Percentiles rank a stretch among this genome's conserved stretches.
phyloP scores from a whole-genome alignment of 257 asterid genomes.

The Nicotiana attenuata region DNA sequence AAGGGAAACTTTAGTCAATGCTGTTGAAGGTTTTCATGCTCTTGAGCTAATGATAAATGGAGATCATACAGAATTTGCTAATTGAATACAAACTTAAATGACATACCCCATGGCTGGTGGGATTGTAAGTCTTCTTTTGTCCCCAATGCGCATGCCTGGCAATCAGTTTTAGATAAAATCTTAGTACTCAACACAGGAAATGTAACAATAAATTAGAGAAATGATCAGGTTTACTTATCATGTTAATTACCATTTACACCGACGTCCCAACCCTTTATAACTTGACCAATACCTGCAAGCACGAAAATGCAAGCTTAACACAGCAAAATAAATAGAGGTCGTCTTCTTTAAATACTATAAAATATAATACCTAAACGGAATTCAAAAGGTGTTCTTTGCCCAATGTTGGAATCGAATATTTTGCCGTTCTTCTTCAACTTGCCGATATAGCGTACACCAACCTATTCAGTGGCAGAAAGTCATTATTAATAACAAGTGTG shows the following conservation, averaged over 20 bases:
- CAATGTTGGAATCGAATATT: slow-evolving; percentile 69
- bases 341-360: background rate
- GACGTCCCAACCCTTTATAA: slow-evolving; percentile 97
- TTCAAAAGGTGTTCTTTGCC: slow-evolving; percentile 61
- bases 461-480: slow-evolving; percentile 36
- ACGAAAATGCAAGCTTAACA: slow-evolving; percentile 3
- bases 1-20: background rate
- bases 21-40: background rate
- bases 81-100: background rate
- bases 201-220: background rate
- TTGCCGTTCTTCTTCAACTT: slow-evolving; percentile 72
- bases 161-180: slow-evolving; percentile 11
- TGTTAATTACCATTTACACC: slow-evolving; percentile 73
- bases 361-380: slow-evolving; percentile 71
- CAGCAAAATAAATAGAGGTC: slow-evolving; percentile 3
- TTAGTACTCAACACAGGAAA: slow-evolving; percentile 1
- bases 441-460: slow-evolving; percentile 68
- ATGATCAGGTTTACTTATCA: background rate
- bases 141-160: slow-evolving; percentile 94
- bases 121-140: slow-evolving; percentile 84
- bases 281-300: slow-evolving; percentile 80
- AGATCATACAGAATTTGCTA: background rate
- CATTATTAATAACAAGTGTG: background rate
- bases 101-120: slow-evolving; percentile 98
- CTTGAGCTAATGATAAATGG: background rate